Base-by-base conservation (phyloP, 805 yeast genomes). In the Yarrowia sp. region DNA sequence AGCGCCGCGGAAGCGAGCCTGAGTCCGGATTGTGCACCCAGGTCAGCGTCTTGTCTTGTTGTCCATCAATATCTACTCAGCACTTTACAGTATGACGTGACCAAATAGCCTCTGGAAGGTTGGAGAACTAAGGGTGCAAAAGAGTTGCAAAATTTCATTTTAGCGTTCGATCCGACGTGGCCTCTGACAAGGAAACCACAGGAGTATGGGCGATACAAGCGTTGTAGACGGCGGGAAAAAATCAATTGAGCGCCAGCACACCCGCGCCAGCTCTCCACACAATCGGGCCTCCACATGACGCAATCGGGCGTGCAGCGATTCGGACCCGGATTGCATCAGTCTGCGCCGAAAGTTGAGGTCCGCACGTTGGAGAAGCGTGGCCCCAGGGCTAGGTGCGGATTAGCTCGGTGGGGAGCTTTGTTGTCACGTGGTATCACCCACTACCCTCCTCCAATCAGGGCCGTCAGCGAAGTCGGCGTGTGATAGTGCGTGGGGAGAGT, bases 381-480 rank as follows among this genome's bases (percentile, higher is more conserved):
- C 5, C 15, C 12, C 49, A 8, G 40, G 9, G 40, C 32, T n/a
- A n/a, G 12, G 32, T 26, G 32, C 32, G 32, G 32, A 26, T 26
- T 26, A 35, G 22, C 42, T 42, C 15, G 15, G 50, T 8, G 50
- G 50, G 65, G 65, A 11, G 10, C 65, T 59, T 53, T 59, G 65
- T 59, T 59, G 65, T 59, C 65, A 59, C 65, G 65, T 43, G 65
- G 50, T 32, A 59, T 59, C 19, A 26, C 36, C 52, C 42, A 35
- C 45, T 45, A 40, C 19, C 19, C 19, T 42, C 35, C 26, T 16
- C 65, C 65, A 59, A 59, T 59, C 65, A 59, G 65, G 52, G 41
- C 12, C 15, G 22, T 16, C 40, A 56, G 52, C 65, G 65, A 59
- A 59, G 65, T 45, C 65, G 65, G 65, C 65, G 65, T 59, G 65